Evolutionary conservation across 768 basidiomycete genomes (phyloP), one percentile per base, ranked within the genome.

Genomic region (Termitomyces sp.): DNA sequence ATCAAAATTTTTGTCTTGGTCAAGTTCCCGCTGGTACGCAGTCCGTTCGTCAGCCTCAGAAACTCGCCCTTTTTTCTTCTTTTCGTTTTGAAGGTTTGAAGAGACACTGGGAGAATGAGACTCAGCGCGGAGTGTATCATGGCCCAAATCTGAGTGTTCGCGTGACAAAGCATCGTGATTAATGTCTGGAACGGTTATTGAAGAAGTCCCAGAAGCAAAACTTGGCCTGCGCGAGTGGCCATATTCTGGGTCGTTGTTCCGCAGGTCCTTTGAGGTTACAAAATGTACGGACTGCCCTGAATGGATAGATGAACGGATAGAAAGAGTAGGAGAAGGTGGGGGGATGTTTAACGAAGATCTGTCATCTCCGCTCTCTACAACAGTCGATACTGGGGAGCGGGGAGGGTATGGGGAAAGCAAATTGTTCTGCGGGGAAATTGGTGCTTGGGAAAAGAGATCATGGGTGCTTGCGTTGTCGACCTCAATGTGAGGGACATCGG

Each of bases 251-350:
- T 80, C 78, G 65, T 91, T 92, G 44, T 86, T 82, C 38, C 91
- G 83, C 48, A 93, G 67, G 4, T 78, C 77, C 4, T 83, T 72
- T 7, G 84, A 74, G 3, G 81, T 70, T 3, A 66, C 71, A 58
- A 87, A 90, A 35, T 84, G 81, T 0, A 81, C 78, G 1, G 58
- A 63, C 12, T 50, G 56, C 0, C 80, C 78, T 9, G 61, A 62
- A 14, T 51, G 46, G 0, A 58, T 22, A 8, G 83, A 83, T 3
- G 87, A 88, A 16, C 76, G 78, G 3, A 77, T 81, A 0, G 91
- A 90, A 10, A 90, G 76, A 0, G 90, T 91, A 1, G 90, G 91
- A 0, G 90, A 92, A 0, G 90, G 89, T 0, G 90, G 90, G 1
- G 71, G 69, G 8, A 59, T 57, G 8, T 69, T 65, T 14, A 50